Evolutionary conservation across 305 asterid species (phyloP), one percentile per base, ranked within the genome.

Genomic region (Solanum aculeatissimum): DNA sequence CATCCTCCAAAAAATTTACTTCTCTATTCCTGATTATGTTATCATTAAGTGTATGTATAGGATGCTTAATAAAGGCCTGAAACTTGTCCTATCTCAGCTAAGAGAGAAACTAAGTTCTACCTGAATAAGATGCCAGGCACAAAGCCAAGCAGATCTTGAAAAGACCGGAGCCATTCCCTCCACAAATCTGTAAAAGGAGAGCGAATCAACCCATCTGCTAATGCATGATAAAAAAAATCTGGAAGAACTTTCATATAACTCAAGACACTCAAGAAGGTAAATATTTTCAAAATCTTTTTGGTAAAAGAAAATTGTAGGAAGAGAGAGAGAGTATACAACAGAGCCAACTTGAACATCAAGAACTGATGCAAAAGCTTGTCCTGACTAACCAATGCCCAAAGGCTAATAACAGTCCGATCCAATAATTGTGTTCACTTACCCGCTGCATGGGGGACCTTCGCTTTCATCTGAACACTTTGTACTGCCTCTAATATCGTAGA

Each of bases 131-230:
- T 97, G 97, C 99, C 99, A 97, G 85, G 99, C 98, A 92, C 99
- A 97, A 70, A 88, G 92, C 99, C 99, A 97, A 5, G 99, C 98
- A 81, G 98, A 89, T 91, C 93, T 92, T 58, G 99, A 97, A 85
- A 97, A 97, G 49, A 97, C 99, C 3, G 99, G 99, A 85, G 99
- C 99, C 99, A 97, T 97, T 89, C 99, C 99, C 91, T 97, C 99
- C 85, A 97, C 99, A 85, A 94, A 97, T 85, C 99, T 97, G 94
- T 87, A 87, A 83, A 86, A 49, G 13, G 60, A 27, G 84, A 85
- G 43, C 80, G 79, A 84, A 83, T 29, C 16, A 77, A 29, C 27
- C 29, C 29, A 77, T 51, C 65, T 77, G 65, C 18, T 51, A 51
- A 77, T 27, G 82, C 11, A 21, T 51, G 16, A 4, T 35, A n/a